Evolutionary conservation across 805 yeast species (phyloP).

Genomic region (Clavispora phyllophila): DNA sequence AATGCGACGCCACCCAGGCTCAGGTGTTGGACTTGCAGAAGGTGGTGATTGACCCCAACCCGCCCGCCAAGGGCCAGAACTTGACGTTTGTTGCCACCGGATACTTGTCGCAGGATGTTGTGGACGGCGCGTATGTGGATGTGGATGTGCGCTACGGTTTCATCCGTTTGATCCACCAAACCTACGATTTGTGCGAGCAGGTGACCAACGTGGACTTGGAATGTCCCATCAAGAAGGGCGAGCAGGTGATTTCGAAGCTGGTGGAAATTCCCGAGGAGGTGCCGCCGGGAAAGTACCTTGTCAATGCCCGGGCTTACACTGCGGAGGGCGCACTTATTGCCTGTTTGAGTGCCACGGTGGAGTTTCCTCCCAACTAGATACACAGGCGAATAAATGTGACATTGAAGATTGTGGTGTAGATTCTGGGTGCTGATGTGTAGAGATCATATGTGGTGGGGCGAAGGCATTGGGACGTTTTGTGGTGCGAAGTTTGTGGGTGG

Average conservation of each 20-base stretch:
- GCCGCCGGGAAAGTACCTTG: slow-evolving; percentile 91
- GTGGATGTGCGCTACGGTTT: slow-evolving; percentile 91
- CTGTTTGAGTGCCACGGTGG: slow-evolving; percentile 73
- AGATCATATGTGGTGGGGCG: too few relatives aligned
- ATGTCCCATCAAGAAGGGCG: slow-evolving; percentile 78
- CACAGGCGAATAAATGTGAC: background rate
- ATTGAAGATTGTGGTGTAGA: background rate
- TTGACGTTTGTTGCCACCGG: slow-evolving; percentile 79
- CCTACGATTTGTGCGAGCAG: slow-evolving; percentile 91
- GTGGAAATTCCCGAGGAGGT: slow-evolving; percentile 88
- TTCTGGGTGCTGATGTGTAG: too few relatives aligned
- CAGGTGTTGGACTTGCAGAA: slow-evolving; percentile 61
- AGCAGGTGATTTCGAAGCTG: slow-evolving; percentile 56
- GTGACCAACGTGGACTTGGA: slow-evolving; percentile 74
- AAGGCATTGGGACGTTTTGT: too few relatives aligned
- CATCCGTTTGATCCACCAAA: slow-evolving; percentile 79
- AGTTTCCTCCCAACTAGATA: slow-evolving; percentile 35
- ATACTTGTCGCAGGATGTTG: slow-evolving; percentile 45
- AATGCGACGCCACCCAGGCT: slow-evolving; percentile 61
- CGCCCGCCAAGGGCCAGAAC: slow-evolving; percentile 82
- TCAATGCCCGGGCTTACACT: slow-evolving; percentile 86
- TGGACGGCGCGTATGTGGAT: slow-evolving; percentile 90
- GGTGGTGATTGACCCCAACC: slow-evolving; percentile 73
- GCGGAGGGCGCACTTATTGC: slow-evolving; percentile 75
- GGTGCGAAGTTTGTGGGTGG: too few relatives aligned